Evolutionary conservation across 306 rosid genomes (phyloP).

Genomic region (Arachis stenosperma): DNA sequence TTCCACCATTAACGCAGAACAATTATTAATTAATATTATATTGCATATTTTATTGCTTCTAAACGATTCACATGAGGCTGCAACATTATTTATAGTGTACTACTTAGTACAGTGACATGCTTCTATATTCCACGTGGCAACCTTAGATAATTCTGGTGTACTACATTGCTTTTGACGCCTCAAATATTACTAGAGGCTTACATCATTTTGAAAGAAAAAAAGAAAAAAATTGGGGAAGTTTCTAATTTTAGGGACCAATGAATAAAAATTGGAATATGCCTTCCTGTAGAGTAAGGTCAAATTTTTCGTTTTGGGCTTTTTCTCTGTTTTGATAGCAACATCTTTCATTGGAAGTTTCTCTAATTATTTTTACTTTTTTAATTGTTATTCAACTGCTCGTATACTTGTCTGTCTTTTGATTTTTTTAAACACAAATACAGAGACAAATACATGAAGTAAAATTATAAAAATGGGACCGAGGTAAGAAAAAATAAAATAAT

Average conservation of each 20-base stretch:
- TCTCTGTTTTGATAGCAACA: not conserved
- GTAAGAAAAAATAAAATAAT: too few species aligned
- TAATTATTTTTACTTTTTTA: too few species aligned
- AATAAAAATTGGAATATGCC: slow-evolving; percentile 32
- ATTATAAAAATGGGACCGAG: too few species aligned
- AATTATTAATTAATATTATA: not conserved
- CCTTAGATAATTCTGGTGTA: slow-evolving; percentile 10
- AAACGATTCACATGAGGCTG: not conserved
- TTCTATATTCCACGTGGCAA: slow-evolving; percentile 44
- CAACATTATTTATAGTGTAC: not conserved
- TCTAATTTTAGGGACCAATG: not conserved
- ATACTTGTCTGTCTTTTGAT: too few species aligned
- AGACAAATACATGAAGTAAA: too few species aligned
- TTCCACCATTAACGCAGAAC: not conserved
- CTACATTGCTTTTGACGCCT: slow-evolving; percentile 31
- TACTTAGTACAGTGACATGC: not conserved
- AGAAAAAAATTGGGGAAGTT: not conserved
- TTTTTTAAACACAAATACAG: too few species aligned
- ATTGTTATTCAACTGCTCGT: too few species aligned
- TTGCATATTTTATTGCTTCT: not conserved
- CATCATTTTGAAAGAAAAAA: slow-evolving; percentile 12
- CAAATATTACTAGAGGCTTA: slow-evolving; percentile 31
- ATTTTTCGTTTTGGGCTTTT: not conserved
- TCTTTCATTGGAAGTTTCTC: not conserved
- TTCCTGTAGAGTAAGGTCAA: not conserved